phyloP scores from a whole-genome alignment of 768 basidiomycete species.

The Cystofilobasidium capitatum region DNA sequence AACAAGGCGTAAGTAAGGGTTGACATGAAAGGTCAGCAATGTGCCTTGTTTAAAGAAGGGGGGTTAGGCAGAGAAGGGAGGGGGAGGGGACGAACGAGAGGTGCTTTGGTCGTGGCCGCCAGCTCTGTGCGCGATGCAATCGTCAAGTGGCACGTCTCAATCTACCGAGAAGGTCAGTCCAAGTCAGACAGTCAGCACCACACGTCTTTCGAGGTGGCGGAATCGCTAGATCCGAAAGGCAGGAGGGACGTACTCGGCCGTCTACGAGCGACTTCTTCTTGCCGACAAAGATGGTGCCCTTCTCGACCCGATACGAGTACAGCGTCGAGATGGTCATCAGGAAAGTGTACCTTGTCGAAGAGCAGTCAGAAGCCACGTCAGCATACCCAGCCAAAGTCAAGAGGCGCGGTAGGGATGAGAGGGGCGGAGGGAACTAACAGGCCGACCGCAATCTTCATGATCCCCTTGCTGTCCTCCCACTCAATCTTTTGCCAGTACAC shows the following conservation, averaged over 20 bases:
- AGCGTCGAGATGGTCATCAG: slow-evolving; percentile 63
- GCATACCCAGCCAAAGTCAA: neutral
- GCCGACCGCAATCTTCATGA: slow-evolving; percentile 67
- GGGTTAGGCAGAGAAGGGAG: neutral
- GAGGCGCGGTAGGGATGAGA: neutral
- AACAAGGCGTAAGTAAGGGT: neutral
- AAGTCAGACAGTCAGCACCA: too few species aligned
- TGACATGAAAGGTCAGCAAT: too few species aligned
- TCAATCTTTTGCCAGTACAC: slow-evolving; percentile 76
- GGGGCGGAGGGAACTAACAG: slow-evolving; percentile 47
- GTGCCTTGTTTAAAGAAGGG: too few species aligned
- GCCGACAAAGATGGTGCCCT: slow-evolving; percentile 73
- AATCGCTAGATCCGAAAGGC: neutral
- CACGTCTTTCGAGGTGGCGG: too few species aligned
- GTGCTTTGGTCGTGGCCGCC: slow-evolving; percentile 1
- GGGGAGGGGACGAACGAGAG: slow-evolving; percentile 21
- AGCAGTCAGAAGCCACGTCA: neutral
- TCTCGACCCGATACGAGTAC: slow-evolving; percentile 79
- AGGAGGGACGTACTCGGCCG: slow-evolving; percentile 47
- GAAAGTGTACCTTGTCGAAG: slow-evolving; percentile 54
- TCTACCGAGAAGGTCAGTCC: too few species aligned
- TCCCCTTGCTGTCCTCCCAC: slow-evolving; percentile 79
- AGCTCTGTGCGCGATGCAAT: slow-evolving; percentile 10
- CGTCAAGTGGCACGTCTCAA: slow-evolving; percentile 19
- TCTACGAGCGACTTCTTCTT: slow-evolving; percentile 79